Evolutionary conservation across 2,329 filamentous ascomycete species (phyloP), one percentile per base, ranked within the genome.

Genomic region (Didymella sp.): DNA sequence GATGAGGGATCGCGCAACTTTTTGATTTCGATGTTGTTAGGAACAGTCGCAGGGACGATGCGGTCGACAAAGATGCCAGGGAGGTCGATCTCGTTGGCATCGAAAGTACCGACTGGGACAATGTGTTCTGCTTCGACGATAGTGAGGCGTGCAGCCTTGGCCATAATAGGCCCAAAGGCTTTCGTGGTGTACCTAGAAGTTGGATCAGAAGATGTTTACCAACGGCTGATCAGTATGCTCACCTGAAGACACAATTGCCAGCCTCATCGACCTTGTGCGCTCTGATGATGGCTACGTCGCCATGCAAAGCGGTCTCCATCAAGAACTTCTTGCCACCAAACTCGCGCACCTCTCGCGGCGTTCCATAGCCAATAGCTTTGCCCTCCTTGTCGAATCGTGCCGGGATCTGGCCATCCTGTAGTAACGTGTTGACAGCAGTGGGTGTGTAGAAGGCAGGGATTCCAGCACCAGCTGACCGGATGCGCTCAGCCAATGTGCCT

Each of bases 101-200:
- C 80, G 68, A 96, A 93, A 74, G 92, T 90, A 56, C 92, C 92
- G 1, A 90, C 88, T 78, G 96, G 91, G 54, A 96, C 92, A 60
- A 96, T 96, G 72, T 96, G 84, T 78, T 96, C 92, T n/a, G 92
- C 92, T 81, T 96, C 92, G 61, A 96, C 92, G 66, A 96, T 96
- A 64, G 92, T 96, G 77, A 91, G 85, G 78, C 91, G 92, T 52
- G 92, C 92, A 73, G 96, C 95, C 72, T 92, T 88, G 63, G 90
- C 92, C 92, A 96, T 96, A 38, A 75, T 73, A 31, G 71, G 71
- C 2, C 73, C 73, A 38, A 74, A 76, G 4, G 72, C 72, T 64
- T 74, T 76, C 24, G 73, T 74, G 4, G 73, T 74, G 55, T 76
- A 76, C 62, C 73, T 75, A 19, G 1, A 12, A 6, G 3, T 19